Percentiles rank a stretch among this genome's conserved stretches.
These are phyloP conservation scores for Ascochyta fabae DNA, from an alignment of 2,329 filamentous ascomycete species.

Conservation along the genomic window DNA sequence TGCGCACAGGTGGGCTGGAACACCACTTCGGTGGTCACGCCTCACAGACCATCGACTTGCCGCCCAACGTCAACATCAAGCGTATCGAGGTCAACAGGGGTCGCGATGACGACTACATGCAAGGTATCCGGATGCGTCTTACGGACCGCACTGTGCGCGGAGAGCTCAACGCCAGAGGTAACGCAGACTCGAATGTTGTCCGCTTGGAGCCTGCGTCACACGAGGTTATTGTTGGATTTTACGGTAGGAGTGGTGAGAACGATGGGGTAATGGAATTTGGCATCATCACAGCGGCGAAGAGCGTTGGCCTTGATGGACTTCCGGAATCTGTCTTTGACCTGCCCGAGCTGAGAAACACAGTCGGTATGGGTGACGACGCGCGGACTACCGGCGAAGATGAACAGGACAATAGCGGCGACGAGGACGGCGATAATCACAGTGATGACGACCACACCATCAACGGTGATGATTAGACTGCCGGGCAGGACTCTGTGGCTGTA, in stretches of 20 bases:
- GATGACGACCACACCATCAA: constrained; percentile 8
- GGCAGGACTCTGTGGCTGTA: not conserved
- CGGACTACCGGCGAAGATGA: not conserved
- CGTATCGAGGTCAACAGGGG: constrained; percentile 39
- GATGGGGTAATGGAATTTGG: constrained; percentile 51
- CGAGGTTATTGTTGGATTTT: constrained; percentile 57
- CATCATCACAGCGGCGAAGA: constrained; percentile 55
- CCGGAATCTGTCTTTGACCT: constrained; percentile 53
- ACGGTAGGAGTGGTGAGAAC: constrained; percentile 46
- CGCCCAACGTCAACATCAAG: constrained; percentile 35
- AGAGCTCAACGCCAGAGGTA: constrained; percentile 33
- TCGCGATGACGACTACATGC: constrained; percentile 14
- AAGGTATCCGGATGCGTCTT: constrained; percentile 42
- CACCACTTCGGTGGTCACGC: constrained; percentile 45
- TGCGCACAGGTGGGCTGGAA: constrained; percentile 27
- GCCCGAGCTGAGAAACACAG: constrained; percentile 51
- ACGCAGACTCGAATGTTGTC: constrained; percentile 19
- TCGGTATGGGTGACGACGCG: constrained; percentile 6
- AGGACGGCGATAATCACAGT: not conserved
- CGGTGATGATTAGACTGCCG: constrained; percentile 1
- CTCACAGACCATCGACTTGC: constrained; percentile 37
- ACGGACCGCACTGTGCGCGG: constrained; percentile 40
- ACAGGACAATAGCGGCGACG: not conserved
- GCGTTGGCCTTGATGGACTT: constrained; percentile 49
- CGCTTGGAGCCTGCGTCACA: constrained; percentile 39